Conservation (phyloP, 2,329 filamentous ascomycete species). For the Pseudogymnoascus sp. region DNA sequence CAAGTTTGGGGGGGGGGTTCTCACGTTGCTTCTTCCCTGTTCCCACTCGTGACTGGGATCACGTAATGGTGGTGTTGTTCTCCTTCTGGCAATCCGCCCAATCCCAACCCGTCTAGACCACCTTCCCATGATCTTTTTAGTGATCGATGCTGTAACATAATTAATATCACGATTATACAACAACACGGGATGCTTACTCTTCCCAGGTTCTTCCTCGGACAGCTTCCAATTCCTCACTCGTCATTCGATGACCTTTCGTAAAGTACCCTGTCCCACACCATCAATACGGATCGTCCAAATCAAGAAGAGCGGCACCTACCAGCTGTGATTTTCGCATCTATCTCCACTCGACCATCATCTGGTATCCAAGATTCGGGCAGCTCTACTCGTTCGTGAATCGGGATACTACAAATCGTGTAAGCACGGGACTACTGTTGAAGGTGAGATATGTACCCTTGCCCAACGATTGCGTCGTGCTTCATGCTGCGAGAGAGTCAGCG, state of each 20-base stretch:
- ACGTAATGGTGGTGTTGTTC: conserved; percentile 6
- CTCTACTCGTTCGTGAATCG: conserved; percentile 82
- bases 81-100: conserved; percentile 6
- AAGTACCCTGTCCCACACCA: conserved; percentile 52
- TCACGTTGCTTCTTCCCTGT: conserved; percentile 5
- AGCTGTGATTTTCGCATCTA: conserved; percentile 95
- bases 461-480: conserved; percentile 85
- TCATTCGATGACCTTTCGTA: conserved; percentile 85
- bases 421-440: background rate
- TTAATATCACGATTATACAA: conserved; percentile 17
- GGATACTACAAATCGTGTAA: conserved; percentile 49
- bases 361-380: conserved; percentile 93
- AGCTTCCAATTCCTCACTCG: conserved; percentile 72
- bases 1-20: background rate
- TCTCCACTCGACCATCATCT: conserved; percentile 92
- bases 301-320: conserved; percentile 45
- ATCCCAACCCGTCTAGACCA: background rate
- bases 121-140: conserved; percentile 18
- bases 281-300: conserved; percentile 20
- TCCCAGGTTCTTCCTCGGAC: conserved; percentile 92
- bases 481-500: conserved; percentile 46
- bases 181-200: conserved; percentile 45
- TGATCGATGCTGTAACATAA: conserved; percentile 26
- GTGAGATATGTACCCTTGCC: conserved; percentile 53
- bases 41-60: conserved; percentile 7